Conservation (phyloP, 352 stramenopile species). For the Globisporangium camurandrum region DNA sequence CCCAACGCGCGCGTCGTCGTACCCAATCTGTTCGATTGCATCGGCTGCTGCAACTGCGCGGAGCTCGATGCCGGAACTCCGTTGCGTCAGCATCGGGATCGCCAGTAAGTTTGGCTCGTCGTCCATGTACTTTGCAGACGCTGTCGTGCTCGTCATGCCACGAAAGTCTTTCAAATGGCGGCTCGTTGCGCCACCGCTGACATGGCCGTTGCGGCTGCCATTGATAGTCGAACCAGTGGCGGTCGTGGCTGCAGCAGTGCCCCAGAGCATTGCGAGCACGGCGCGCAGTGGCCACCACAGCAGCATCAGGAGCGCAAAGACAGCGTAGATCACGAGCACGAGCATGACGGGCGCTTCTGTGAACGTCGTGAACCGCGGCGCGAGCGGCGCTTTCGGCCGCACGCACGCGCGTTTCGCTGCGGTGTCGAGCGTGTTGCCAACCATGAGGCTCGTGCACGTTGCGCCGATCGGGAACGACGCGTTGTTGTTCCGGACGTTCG, state of each 20-base stretch:
- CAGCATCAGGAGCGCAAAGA: conserved; percentile 5
- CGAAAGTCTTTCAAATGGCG: background rate
- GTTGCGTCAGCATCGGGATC: conserved; percentile 12
- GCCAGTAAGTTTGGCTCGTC: conserved; percentile 11
- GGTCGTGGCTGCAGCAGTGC: background rate
- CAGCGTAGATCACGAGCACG: conserved; percentile 10
- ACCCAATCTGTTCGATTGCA: conserved; percentile 11
- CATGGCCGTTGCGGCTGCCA: background rate
- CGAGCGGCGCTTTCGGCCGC: too few species aligned
- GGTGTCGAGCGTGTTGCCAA: conserved; percentile 2
- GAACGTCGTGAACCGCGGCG: conserved; percentile 10
- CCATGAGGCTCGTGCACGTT: conserved; percentile 20
- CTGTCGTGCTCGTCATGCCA: background rate
- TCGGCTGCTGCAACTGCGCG: conserved; percentile 7
- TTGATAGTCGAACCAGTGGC: background rate
- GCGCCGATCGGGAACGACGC: conserved; percentile 36
- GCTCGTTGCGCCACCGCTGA: background rate
- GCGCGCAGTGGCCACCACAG: conserved; percentile 12
- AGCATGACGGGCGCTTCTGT: conserved; percentile 8
- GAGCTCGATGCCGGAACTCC: conserved; percentile 7
- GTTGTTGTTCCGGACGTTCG: conserved; percentile 43
- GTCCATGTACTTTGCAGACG: background rate
- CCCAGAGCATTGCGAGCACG: conserved; percentile 6
- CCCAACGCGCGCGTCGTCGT: conserved; percentile 11
- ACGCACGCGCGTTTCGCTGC: conserved; percentile 9